Evolutionary conservation across 371 early-diverging fungal genomes (phyloP).

Genomic region (Syncephalastrum contaminatum): DNA sequence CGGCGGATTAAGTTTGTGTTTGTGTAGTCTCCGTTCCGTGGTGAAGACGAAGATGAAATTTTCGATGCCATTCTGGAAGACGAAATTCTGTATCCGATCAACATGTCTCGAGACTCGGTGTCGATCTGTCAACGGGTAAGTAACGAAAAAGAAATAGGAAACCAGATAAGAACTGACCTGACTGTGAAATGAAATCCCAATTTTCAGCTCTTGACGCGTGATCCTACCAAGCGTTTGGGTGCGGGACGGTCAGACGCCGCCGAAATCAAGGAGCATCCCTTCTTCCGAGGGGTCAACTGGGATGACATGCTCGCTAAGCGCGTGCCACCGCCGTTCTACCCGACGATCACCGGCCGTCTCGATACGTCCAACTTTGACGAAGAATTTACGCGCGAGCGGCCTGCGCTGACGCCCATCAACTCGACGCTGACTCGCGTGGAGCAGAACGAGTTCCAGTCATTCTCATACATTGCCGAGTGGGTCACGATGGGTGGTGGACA

Average conservation of each 20-base stretch:
- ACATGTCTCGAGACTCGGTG: constrained; percentile 90
- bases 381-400: constrained; percentile 92
- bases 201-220: constrained; percentile 80
- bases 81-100: constrained; percentile 89
- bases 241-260: constrained; percentile 81
- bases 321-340: constrained; percentile 88
- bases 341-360: constrained; percentile 75
- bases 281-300: constrained; percentile 94
- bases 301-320: constrained; percentile 84
- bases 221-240: constrained; percentile 88
- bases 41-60: constrained; percentile 95
- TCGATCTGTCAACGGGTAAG: constrained; percentile 82
- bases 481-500: constrained; percentile 19
- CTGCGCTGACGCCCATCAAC: constrained; percentile 88
- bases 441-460: constrained; percentile 90
- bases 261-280: constrained; percentile 92
- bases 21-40: constrained; percentile 83
- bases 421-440: constrained; percentile 75
- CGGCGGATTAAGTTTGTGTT: too few species aligned
- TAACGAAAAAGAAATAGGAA: background rate
- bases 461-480: constrained; percentile 93
- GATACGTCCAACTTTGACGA: constrained; percentile 96
- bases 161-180: background rate
- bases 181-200: too few species aligned
- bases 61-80: constrained; percentile 94